Conservation (phyloP, 768 basidiomycete genomes). For the Pleurotus giganteus region DNA sequence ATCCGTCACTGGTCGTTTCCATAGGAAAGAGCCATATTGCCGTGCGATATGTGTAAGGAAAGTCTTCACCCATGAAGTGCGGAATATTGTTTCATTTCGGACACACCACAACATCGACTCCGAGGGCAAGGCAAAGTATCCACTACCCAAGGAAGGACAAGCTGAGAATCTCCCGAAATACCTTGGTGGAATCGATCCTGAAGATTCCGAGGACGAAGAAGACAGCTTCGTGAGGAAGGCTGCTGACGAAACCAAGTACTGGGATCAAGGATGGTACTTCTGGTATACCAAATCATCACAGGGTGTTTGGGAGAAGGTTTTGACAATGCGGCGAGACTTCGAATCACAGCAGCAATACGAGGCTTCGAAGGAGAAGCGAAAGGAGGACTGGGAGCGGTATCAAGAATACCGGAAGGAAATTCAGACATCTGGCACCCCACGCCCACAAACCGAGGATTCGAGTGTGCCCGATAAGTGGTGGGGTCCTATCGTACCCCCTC, state of each 20-base stretch:
- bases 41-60: conserved; percentile 62
- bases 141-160: conserved; percentile 69
- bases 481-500: conserved; percentile 39
- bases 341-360: conserved; percentile 46
- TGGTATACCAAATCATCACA: conserved; percentile 37
- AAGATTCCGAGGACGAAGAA: conserved; percentile 21
- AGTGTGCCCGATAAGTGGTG: conserved; percentile 31
- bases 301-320: conserved; percentile 40
- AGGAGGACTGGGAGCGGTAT: conserved; percentile 50
- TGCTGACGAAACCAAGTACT: conserved; percentile 46
- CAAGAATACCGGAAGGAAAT: conserved; percentile 33
- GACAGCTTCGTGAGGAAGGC: conserved; percentile 15
- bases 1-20: conserved; percentile 49
- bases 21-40: conserved; percentile 51
- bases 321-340: conserved; percentile 59
- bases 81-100: conserved; percentile 46
- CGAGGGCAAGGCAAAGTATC: conserved; percentile 54
- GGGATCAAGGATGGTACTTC: conserved; percentile 77
- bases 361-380: conserved; percentile 35
- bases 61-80: conserved; percentile 66
- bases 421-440: conserved; percentile 14
- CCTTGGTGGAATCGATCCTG: conserved; percentile 39
- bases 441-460: conserved; percentile 13
- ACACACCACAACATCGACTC: conserved; percentile 31
- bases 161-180: conserved; percentile 40